These are phyloP conservation scores for Circinella umbellata DNA, from an alignment of 371 early-diverging fungal genomes.

Conservation along the genomic window DNA sequence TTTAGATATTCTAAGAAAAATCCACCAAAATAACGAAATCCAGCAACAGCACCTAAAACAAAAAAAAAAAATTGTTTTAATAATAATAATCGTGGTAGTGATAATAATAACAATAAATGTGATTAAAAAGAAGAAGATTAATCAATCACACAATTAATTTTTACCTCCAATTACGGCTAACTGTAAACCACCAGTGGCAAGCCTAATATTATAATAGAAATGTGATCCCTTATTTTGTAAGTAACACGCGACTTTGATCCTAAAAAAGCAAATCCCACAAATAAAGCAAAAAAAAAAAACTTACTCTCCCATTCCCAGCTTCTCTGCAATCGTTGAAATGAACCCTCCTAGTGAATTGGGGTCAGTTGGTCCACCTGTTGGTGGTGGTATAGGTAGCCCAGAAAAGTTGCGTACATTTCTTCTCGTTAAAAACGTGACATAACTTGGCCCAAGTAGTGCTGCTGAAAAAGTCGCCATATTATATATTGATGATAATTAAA, in stretches of 20 bases:
- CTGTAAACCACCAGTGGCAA: constrained; percentile 60
- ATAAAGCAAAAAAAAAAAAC: constrained; percentile 12
- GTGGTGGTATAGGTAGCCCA: constrained; percentile 3
- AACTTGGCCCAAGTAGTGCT: background rate
- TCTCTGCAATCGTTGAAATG: constrained; percentile 49
- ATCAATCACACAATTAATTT: background rate
- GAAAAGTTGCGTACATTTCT: constrained; percentile 12
- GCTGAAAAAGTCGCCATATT: background rate
- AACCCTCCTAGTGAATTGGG: constrained; percentile 39
- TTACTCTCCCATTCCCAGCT: constrained; percentile 60
- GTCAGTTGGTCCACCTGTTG: background rate
- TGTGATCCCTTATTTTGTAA: background rate
- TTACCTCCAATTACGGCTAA: constrained; percentile 49
- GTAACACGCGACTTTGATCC: background rate
- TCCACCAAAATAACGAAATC: constrained; percentile 51
- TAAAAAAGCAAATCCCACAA: background rate
- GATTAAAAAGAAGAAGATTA: too few relatives aligned
- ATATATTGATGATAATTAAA: background rate
- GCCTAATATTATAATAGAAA: constrained; percentile 24
- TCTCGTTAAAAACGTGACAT: background rate
- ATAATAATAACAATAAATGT: background rate
- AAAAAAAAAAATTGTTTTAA: too few relatives aligned
- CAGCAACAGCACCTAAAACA: constrained; percentile 34
- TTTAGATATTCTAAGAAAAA: constrained; percentile 56
- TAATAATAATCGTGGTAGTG: background rate